A percentile compares a stretch with the other conserved stretches of the same genome.
Conservation (phyloP, 192 early-diverging fungal genomes). For the Coemansia sp. region DNA sequence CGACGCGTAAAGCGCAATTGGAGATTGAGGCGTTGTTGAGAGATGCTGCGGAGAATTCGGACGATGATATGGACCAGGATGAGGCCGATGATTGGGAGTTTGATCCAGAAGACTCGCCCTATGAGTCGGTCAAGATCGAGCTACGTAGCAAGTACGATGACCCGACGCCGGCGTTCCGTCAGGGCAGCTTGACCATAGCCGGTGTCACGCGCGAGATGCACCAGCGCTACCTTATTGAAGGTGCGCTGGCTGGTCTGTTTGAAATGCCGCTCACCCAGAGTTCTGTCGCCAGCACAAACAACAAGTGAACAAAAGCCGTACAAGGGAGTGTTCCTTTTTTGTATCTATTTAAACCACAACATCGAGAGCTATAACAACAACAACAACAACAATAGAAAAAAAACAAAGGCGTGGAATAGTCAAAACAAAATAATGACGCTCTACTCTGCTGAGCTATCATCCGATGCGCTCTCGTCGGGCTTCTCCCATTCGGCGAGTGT, state of each 20-base stretch:
- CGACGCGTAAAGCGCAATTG: conserved; percentile 18
- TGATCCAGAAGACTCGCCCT: conserved; percentile 45
- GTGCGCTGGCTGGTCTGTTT: conserved; percentile 46
- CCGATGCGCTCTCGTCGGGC: conserved; percentile 25
- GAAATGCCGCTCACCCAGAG: conserved; percentile 17
- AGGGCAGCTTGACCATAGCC: conserved; percentile 31
- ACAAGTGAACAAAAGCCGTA: no score
- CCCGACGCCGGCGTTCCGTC: conserved; percentile 32
- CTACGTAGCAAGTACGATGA: conserved; percentile 38
- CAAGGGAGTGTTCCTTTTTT: no score
- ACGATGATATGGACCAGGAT: conserved; percentile 16
- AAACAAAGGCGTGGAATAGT: not conserved
- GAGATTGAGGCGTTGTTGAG: conserved; percentile 31
- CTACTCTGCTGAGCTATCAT: conserved; percentile 14
- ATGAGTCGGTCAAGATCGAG: conserved; percentile 25
- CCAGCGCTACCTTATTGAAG: conserved; percentile 42
- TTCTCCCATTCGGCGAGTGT: conserved; percentile 69
- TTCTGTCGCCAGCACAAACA: no score
- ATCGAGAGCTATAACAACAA: no score
- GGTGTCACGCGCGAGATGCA: conserved; percentile 52
- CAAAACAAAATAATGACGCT: not conserved
- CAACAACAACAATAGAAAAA: not conserved
- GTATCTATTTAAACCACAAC: no score
- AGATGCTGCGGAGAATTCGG: conserved; percentile 14
- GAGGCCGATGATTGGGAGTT: conserved; percentile 23